Evolutionary conservation across 2,329 filamentous ascomycete genomes (phyloP), one percentile per base, ranked within the genome.

Genomic region (Paracorniculantispora psalliotae): DNA sequence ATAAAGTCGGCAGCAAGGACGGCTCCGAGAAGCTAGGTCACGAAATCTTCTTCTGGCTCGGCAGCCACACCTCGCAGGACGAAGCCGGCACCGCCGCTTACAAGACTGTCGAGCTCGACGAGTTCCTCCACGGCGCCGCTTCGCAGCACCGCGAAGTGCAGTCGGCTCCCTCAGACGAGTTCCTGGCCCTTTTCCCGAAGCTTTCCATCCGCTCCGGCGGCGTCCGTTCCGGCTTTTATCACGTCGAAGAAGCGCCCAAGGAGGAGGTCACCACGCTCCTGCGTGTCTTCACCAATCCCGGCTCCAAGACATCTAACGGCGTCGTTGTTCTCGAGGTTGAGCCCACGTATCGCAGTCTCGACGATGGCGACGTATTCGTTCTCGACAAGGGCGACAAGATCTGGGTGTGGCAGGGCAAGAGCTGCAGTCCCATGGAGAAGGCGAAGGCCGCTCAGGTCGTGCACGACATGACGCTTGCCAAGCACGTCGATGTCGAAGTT

Each of bases 41-140:
- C 65, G 85, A 88, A 52, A 80, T 89, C 66, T 89, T 86, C 76
- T 89, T 89, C 74, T 89, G 85, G 86, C 78, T 89, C 1, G 86
- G 86, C 4, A 76, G 71, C 54, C 81, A 87, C 66, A 89, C 85
- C 0, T 80, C 82, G 2, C 84, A 88, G 72, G 86, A 89, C 63
- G 86, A 89, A 72, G 85, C 85, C 2, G 86, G 86, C 17, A 84
- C 82, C 0, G 86, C 86, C 0, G 86, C 86, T 2, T 87, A 89
- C 73, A 89, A 89, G 75, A 87, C 86, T 0, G 85, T 88, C 25
- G 86, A 89, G 70, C 75, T 89, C 17, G 86, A 89, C 65, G 85
- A 88, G 70, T 88, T 86, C 66, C 69, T 89, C 52, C 73, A 78
- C 43, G 85, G 86, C 2, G 73, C 77, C 0, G 86, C 86, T 1